Evolutionary conservation across 2,329 filamentous ascomycete genomes (phyloP), one percentile per base, ranked within the genome.

Genomic region (Coleophoma crateriformis): DNA sequence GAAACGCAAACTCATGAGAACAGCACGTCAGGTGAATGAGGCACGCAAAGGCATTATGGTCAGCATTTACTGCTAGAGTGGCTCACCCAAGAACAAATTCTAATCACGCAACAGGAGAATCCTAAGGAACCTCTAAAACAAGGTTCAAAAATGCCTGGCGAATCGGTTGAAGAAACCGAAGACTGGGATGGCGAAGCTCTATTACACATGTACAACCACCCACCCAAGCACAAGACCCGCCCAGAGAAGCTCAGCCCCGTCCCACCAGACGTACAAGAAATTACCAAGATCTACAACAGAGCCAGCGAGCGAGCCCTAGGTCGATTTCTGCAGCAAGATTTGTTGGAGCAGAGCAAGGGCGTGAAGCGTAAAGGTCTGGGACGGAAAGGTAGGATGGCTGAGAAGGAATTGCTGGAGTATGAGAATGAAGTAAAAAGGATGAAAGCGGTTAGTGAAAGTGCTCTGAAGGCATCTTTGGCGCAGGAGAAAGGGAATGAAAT

Each of bases 1-100:
- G 35, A 56, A 50, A 34, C 54, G 44, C 13, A 46, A 43, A 2
- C 19, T 52, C 2, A 37, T 47, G n/a, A 35, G 41, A 3, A 40
- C 40, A 12, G 46, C 37, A 10, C 27, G 49, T 7, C 33, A 38
- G 20, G 39, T 51, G 27, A 41, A 33, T 4, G 54, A 55, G 17
- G 51, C 53, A 4, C 14, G 32, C 10, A n/a, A 33, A 33, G 37
- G 48, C 7, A 19, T 33, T 22, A 33, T 47, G 20, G 52, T 57
- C 42, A n/a, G 32, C 33, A 3, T n/a, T 15, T 37, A 3, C 10
- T 15, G 27, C 8, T 7, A 27, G 8, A 22, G 4, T 45, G 4
- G n/a, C 40, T 4, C 27, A 35, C 38, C 11, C 13, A n/a, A n/a
- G 11, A 38, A 38, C 11, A 38, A 38, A 17, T 17, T 38, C 15